Evolutionary conservation across 2,329 filamentous ascomycete genomes (phyloP), one percentile per base, ranked within the genome.

Genomic region (Onygenales sp.): DNA sequence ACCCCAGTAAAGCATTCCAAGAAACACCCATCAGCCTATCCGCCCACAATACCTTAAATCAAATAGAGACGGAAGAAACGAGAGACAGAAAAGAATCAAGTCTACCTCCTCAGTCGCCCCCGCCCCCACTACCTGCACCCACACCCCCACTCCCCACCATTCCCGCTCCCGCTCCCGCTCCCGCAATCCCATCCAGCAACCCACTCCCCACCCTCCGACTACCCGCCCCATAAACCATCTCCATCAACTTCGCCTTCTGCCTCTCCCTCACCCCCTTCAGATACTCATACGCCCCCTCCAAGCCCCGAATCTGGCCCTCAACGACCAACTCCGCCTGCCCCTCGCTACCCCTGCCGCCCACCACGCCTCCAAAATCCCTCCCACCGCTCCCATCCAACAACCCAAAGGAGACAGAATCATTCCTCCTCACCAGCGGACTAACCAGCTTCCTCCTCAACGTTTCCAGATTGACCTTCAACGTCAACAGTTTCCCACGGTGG

Each of bases 381-480:
- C 43, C 46, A 14, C 57, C 58, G 7, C 61, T 52, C 7, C 68
- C 68, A n/a, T 67, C 53, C 5, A 60, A 45, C 3, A 67, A 64
- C n/a, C 64, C 63, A 43, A 72, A 68, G 32, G 65, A 67, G 13
- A 72, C 66, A 0, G 75, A 77, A 59, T 83, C 80, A 59, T 81
- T 81, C 39, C 84, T 82, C 44, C 87, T 76, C 17, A 96, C 86
- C 2, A 96, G 78, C 13, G 92, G 92, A 51, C 83, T 88, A 42
- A 95, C 87, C 14, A 96, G 78, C 67, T 91, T 93, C 58, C 86
- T 79, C 38, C 92, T 78, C 46, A 95, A 75, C n/a, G 79, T 85
- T 72, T 96, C 91, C 13, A 97, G 80, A 60, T 88, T 92, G 9
- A 88, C 85, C 67, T 95, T 93, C 42, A 97, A 78, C 2, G 86